Percentiles rank a stretch among this genome's conserved stretches.
phyloP scores from a whole-genome alignment of 1,284 basidiomycete genomes.

The Cryptococcus neoformans region DNA sequence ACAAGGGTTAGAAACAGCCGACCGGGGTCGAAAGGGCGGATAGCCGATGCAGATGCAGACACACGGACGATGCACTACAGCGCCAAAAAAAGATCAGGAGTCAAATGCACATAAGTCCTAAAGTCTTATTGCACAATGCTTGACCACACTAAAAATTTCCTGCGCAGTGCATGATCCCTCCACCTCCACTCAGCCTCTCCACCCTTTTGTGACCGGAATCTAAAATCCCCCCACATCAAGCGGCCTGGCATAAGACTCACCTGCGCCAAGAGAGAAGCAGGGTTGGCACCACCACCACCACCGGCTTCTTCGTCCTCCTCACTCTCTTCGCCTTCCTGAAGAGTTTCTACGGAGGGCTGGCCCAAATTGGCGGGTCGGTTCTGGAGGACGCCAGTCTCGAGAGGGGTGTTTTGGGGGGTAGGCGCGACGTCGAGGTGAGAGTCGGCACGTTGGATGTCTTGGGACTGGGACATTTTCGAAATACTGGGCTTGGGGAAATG shows the following conservation, averaged over 20 bases:
- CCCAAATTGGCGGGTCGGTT: conserved; percentile 58
- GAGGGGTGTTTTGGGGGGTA: conserved; percentile 77
- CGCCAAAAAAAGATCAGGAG: background rate
- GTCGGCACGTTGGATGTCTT: conserved; percentile 40
- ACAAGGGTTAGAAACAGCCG: too few relatives aligned
- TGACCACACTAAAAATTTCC: background rate
- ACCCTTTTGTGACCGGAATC: background rate
- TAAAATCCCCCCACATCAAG: background rate
- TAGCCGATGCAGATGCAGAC: background rate
- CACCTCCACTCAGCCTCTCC: background rate
- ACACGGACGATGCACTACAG: background rate
- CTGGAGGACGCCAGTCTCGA: conserved; percentile 65
- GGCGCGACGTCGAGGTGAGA: conserved; percentile 55
- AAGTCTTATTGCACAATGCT: too few relatives aligned
- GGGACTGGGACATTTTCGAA: conserved; percentile 36
- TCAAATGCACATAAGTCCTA: background rate
- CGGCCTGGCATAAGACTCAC: conserved; percentile 28
- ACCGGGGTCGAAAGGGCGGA: too few relatives aligned
- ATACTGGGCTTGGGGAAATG: background rate
- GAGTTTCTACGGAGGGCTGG: conserved; percentile 67
- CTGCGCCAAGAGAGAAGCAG: conserved; percentile 46
- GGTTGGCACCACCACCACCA: conserved; percentile 52
- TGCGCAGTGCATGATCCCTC: conserved; percentile 3
- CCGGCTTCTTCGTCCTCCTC: conserved; percentile 47
- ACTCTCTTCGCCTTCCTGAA: conserved; percentile 56